Evolutionary conservation across 2,329 filamentous ascomycete species (phyloP).

Genomic region (Beauveria sp.): DNA sequence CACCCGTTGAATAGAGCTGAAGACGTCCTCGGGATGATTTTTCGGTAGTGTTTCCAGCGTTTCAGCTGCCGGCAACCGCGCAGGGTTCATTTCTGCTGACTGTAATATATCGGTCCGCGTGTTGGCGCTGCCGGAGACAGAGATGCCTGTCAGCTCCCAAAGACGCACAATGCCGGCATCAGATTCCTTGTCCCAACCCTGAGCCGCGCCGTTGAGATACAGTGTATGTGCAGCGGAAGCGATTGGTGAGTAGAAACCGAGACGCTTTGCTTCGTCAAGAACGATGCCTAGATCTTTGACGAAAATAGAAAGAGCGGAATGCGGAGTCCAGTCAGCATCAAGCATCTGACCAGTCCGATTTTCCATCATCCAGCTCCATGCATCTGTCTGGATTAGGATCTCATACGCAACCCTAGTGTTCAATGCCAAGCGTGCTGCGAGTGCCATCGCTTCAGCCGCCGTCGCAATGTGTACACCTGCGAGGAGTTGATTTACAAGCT

Average conservation of each 20-base stretch:
- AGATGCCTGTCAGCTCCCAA: conserved; percentile 26
- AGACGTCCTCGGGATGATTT: conserved; percentile 17
- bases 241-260: conserved; percentile 21
- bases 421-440: conserved; percentile 44
- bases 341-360: conserved; percentile 29
- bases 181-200: conserved; percentile 25
- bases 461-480: conserved; percentile 50
- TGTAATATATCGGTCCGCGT: background rate
- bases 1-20: conserved; percentile 15
- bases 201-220: conserved; percentile 25
- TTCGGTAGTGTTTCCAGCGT: conserved; percentile 18
- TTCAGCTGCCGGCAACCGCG: conserved; percentile 14
- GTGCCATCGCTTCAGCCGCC: conserved; percentile 48
- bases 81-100: background rate
- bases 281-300: conserved; percentile 28
- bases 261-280: conserved; percentile 25
- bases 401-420: conserved; percentile 42
- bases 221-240: conserved; percentile 23
- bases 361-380: conserved; percentile 30
- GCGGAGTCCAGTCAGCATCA: conserved; percentile 26
- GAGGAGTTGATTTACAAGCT: conserved; percentile 51
- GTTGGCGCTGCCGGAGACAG: conserved; percentile 15
- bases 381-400: conserved; percentile 32
- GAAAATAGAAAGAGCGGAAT: conserved; percentile 28
- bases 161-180: conserved; percentile 29